Conservation (phyloP, 768 basidiomycete species). For the Suillus variegatus region DNA sequence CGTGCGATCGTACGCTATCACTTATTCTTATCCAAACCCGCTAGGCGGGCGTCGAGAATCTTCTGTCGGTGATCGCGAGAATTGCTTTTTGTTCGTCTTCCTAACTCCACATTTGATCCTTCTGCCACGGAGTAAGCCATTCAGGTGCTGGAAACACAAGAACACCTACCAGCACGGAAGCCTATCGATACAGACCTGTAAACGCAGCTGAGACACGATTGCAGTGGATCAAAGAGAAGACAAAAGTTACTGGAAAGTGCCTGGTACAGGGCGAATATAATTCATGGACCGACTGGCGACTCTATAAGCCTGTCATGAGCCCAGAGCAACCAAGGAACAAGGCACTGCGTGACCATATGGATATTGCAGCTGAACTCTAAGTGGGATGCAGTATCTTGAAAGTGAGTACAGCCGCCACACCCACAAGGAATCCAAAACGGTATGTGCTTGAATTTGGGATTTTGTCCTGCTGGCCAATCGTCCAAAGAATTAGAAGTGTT, state of each 20-base stretch:
- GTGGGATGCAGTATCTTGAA: background rate
- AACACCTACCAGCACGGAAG: background rate
- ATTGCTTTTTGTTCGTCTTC: background rate
- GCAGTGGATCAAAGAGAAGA: background rate
- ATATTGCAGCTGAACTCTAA: background rate
- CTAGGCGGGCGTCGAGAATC: background rate
- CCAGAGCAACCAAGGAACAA: background rate
- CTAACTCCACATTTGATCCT: background rate
- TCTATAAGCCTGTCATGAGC: background rate
- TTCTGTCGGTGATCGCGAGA: background rate
- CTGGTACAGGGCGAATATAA: background rate
- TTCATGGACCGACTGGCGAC: background rate
- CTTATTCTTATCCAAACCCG: background rate
- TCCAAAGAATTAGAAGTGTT: background rate
- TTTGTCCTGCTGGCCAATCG: background rate
- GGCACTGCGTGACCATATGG: background rate
- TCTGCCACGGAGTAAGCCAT: background rate
- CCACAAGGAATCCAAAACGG: background rate
- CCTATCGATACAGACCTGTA: background rate
- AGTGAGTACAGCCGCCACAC: background rate
- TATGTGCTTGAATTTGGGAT: background rate
- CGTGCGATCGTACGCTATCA: background rate
- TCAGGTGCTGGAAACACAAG: background rate
- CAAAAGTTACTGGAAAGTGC: background rate
- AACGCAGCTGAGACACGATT: background rate